These are phyloP conservation scores for Carex parvula DNA, from an alignment of 176 grass and related monocot genomes.

Conservation along the genomic window DNA sequence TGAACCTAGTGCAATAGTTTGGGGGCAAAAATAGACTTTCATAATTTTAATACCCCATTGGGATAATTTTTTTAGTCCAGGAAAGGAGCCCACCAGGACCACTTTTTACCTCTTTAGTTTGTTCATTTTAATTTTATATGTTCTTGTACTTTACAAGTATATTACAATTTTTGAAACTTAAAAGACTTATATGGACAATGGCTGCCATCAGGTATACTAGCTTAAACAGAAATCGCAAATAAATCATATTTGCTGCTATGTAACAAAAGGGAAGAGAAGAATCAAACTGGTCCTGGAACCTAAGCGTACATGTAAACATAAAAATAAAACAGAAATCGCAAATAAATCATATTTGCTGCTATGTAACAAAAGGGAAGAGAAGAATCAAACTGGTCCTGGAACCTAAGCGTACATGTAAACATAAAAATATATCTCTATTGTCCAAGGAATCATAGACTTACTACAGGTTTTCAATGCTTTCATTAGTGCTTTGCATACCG, in stretches of 20 bases:
- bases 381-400: background rate
- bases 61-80: background rate
- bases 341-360: background rate
- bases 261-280: background rate
- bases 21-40: background rate
- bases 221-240: background rate
- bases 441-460: background rate
- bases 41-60: background rate
- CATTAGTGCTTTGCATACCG: constrained; percentile 32
- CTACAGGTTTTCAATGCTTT: background rate
- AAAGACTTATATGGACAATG: background rate
- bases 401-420: background rate
- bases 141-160: background rate
- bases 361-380: background rate
- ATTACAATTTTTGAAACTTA: background rate
- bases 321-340: background rate
- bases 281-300: background rate
- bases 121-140: background rate
- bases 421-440: background rate
- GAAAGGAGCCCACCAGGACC: background rate
- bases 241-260: background rate
- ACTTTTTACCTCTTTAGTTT: background rate
- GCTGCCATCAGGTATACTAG: background rate
- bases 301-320: background rate
- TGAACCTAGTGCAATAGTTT: background rate